Evolutionary conservation across 306 rosid genomes (phyloP).

Genomic region (Cercis canadensis): DNA sequence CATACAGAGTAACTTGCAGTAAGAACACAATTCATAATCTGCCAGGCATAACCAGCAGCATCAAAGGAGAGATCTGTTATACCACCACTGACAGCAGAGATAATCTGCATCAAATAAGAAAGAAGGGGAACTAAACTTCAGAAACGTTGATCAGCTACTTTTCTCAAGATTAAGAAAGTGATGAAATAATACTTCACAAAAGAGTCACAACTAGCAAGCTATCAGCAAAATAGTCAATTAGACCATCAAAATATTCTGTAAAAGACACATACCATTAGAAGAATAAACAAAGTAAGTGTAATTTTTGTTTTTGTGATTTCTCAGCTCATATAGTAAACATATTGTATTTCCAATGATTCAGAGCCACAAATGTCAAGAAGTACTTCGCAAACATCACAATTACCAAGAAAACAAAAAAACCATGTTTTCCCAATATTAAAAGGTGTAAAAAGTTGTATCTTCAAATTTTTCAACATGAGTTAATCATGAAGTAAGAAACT

Average conservation of each 20-base stretch:
- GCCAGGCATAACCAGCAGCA: conserved; percentile 84
- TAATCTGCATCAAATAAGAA: conserved; percentile 59
- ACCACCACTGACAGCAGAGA: conserved; percentile 85
- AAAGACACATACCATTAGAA: neutral
- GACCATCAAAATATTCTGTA: conserved; percentile 8
- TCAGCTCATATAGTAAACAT: neutral
- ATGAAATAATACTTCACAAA: conserved; percentile 5
- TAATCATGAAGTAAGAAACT: neutral
- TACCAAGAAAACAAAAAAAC: conserved; percentile 15
- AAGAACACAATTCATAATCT: conserved; percentile 70
- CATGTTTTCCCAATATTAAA: neutral
- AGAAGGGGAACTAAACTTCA: conserved; percentile 32
- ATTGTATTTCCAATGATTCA: conserved; percentile 14
- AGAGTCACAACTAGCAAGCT: neutral
- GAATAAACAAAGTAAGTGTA: conserved; percentile 4
- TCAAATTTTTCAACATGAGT: neutral
- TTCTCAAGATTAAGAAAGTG: neutral
- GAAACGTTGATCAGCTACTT: neutral
- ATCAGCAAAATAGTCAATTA: conserved; percentile 13
- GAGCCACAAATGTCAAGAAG: neutral
- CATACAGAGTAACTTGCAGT: conserved; percentile 90
- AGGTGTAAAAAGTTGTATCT: conserved; percentile 1
- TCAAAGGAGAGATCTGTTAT: conserved; percentile 81
- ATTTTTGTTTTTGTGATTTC: conserved; percentile 8
- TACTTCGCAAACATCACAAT: neutral